phyloP scores from a whole-genome alignment of 2,329 filamentous ascomycete genomes.

The Boeremia lycopersici region DNA sequence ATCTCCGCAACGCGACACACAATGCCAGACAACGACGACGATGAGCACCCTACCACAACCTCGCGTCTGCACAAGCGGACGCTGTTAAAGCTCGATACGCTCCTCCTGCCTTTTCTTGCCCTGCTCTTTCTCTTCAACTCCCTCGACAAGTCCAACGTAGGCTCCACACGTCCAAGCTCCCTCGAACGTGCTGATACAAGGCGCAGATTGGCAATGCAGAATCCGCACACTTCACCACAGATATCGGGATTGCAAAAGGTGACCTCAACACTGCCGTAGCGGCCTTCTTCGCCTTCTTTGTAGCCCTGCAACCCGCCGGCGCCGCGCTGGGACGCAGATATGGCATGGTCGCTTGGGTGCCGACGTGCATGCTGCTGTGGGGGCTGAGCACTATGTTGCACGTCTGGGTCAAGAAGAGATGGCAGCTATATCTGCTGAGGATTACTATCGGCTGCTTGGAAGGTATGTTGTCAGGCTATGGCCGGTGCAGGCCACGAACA shows the following conservation, averaged over 20 bases:
- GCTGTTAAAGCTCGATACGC: conserved; percentile 56
- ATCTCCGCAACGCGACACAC: conserved; percentile 1
- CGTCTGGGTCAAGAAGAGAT: conserved; percentile 53
- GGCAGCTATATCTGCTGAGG: conserved; percentile 55
- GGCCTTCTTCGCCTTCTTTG: conserved; percentile 64
- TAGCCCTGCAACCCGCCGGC: conserved; percentile 62
- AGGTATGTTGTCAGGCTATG: conserved; percentile 32
- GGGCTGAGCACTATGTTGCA: conserved; percentile 57
- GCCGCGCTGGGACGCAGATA: conserved; percentile 64
- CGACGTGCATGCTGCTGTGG: conserved; percentile 62
- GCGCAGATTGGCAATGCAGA: conserved; percentile 59
- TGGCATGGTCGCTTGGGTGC: conserved; percentile 62
- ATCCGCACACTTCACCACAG: conserved; percentile 64
- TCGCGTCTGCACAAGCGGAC: conserved; percentile 43
- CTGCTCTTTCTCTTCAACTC: conserved; percentile 60
- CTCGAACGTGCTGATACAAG: not conserved
- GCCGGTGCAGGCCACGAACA: not conserved
- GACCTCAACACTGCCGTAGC: conserved; percentile 64
- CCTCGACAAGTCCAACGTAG: conserved; percentile 58
- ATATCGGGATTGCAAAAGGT: conserved; percentile 58
- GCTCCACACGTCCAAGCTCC: not conserved
- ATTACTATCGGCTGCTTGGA: conserved; percentile 56
- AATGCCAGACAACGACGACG: conserved; percentile 8
- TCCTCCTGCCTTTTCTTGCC: conserved; percentile 59
- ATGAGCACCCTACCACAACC: conserved; percentile 1